Evolutionary conservation across 495 filamentous ascomycete species (phyloP), one percentile per base, ranked within the genome.

Genomic region (Lineolata rhizophorae): DNA sequence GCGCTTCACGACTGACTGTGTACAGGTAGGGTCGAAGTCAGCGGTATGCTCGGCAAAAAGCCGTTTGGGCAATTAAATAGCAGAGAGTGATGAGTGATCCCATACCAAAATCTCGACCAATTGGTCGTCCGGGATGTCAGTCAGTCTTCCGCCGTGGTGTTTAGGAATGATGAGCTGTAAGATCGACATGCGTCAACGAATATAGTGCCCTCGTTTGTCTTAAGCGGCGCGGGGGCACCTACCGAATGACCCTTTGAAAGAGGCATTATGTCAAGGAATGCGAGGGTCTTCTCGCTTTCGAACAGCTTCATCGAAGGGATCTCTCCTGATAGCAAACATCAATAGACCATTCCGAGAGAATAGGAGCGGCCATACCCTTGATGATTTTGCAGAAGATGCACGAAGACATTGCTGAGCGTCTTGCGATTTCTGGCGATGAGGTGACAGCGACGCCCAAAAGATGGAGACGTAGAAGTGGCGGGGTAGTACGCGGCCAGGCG

Each of bases 361-460:
- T 13, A 20, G 12, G 10, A 26, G 22, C 15, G 11, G 17, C 8
- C 13, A 41, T 57, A 75, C 83, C 87, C 63, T 90, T 91, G 57
- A 97, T 76, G 51, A 97, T 95, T 49, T 77, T 91, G 67, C 87
- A 97, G 62, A 97, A 97, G 52, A 95, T 84, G 46, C 87, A 97
- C 27, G 78, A 66, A 14, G 72, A 62, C 55, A 52, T 54, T 37
- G 18, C 40, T 35, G 8, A 11, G 8, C 5, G 5, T 6, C 14
- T 6, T n/a, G 22, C n/a, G 6, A n/a, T n/a, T 25, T 25, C n/a
- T 6, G 22, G 22, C 6, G 22, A n/a, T 6, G 22, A n/a, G 22
- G 22, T 25, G 22, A 25, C 6, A n/a, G n/a, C n/a, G n/a, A n/a
- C n/a, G n/a, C n/a, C n/a, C n/a, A n/a, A n/a, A n/a, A n/a, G n/a